These are phyloP conservation scores for Dactylellina sp. DNA, from an alignment of 2,329 filamentous ascomycete genomes.

Conservation along the genomic window DNA sequence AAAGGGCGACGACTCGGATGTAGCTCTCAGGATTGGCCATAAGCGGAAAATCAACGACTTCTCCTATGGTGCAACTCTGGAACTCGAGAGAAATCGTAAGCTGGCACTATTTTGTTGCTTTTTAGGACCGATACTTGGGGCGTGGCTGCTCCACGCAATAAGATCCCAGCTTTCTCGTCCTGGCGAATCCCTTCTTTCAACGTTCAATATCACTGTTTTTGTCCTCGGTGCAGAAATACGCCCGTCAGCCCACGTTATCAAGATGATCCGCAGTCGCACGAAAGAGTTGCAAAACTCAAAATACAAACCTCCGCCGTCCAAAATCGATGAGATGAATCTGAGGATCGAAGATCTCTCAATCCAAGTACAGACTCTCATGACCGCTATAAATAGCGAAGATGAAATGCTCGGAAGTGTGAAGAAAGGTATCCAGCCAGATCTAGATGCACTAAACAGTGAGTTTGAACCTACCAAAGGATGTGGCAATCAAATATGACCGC, in stretches of 20 bases:
- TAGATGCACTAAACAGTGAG: constrained; percentile 83
- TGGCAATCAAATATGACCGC: no score
- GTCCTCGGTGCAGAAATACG: constrained; percentile 86
- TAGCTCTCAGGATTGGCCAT: constrained; percentile 64
- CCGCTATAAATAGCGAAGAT: constrained; percentile 65
- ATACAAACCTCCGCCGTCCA: constrained; percentile 67
- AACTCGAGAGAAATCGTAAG: constrained; percentile 80
- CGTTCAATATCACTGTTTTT: constrained; percentile 93
- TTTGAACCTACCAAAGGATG: background rate
- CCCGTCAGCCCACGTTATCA: constrained; percentile 83
- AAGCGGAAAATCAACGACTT: constrained; percentile 28
- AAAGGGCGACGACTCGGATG: constrained; percentile 62
- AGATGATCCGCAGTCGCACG: constrained; percentile 81
- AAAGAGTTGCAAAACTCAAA: constrained; percentile 83
- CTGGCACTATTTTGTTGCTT: constrained; percentile 83
- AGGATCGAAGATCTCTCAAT: constrained; percentile 71
- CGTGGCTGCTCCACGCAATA: constrained; percentile 84
- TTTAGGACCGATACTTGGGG: constrained; percentile 79
- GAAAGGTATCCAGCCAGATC: constrained; percentile 79
- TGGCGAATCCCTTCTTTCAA: constrained; percentile 86
- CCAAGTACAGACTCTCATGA: constrained; percentile 70
- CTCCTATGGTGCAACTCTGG: constrained; percentile 66
- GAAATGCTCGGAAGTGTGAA: constrained; percentile 70
- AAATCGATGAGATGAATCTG: constrained; percentile 63
- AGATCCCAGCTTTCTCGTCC: constrained; percentile 82